These are phyloP conservation scores for Pichia sp. DNA, from an alignment of 1,139 yeast species.

Conservation along the genomic window DNA sequence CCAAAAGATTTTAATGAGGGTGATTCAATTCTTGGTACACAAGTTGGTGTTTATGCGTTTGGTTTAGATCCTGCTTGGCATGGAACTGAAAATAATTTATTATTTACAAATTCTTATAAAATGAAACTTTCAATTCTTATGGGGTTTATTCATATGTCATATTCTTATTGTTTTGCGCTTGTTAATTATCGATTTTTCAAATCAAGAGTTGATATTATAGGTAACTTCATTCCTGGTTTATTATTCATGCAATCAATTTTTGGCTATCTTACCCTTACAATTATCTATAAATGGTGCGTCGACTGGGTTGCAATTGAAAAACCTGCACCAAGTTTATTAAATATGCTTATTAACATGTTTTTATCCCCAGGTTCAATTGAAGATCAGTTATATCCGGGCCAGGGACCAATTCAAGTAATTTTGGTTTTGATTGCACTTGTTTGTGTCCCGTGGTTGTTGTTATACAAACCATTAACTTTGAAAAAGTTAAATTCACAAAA, in stretches of 20 bases:
- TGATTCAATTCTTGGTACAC: slow-evolving; percentile 56
- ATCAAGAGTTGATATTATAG: slow-evolving; percentile 77
- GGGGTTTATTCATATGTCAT: slow-evolving; percentile 95
- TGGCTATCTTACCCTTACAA: slow-evolving; percentile 80
- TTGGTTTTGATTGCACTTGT: slow-evolving; percentile 70
- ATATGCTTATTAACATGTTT: slow-evolving; percentile 95
- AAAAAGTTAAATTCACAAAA: slow-evolving; percentile 33
- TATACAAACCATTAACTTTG: slow-evolving; percentile 80
- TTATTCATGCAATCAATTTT: slow-evolving; percentile 93
- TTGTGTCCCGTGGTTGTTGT: slow-evolving; percentile 92
- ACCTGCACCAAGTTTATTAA: slow-evolving; percentile 88
- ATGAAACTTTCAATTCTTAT: slow-evolving; percentile 92
- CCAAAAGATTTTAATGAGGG: slow-evolving; percentile 63
- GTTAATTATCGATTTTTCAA: slow-evolving; percentile 72
- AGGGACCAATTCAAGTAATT: slow-evolving; percentile 67
- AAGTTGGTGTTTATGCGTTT: slow-evolving; percentile 62
- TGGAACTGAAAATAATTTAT: slow-evolving; percentile 84
- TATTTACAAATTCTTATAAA: slow-evolving; percentile 90
- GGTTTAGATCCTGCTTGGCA: slow-evolving; percentile 98
- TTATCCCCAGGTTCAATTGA: slow-evolving; percentile 86
- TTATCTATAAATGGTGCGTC: slow-evolving; percentile 88
- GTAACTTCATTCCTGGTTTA: slow-evolving; percentile 91
- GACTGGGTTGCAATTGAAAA: slow-evolving; percentile 76
- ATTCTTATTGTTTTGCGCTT: slow-evolving; percentile 77
- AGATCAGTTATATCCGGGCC: slow-evolving; percentile 79